These are phyloP conservation scores for Rhodamnia argentea DNA, from an alignment of 345 rosid species.

Conservation along the genomic window DNA sequence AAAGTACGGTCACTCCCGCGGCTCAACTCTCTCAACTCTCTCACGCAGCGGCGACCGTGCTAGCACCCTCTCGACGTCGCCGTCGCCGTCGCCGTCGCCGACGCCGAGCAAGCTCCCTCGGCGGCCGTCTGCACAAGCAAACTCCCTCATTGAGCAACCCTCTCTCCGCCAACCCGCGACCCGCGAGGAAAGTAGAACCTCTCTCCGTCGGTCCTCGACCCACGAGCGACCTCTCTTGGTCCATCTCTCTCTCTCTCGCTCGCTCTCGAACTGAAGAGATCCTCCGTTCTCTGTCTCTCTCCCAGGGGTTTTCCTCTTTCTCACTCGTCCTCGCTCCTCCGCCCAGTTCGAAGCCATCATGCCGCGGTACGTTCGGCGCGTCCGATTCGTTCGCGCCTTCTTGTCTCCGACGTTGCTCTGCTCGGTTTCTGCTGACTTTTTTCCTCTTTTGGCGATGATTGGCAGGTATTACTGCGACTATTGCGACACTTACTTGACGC, in stretches of 20 bases:
- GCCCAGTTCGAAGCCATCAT: neutral
- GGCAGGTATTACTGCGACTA: slow-evolving; percentile 95
- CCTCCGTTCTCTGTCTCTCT: too few relatives aligned
- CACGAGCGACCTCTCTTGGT: neutral
- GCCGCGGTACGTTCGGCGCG: neutral
- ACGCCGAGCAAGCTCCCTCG: neutral
- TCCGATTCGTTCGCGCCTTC: neutral
- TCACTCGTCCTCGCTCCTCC: too few relatives aligned
- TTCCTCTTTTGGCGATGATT: neutral
- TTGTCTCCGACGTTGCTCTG: neutral
- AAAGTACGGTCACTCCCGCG: neutral
- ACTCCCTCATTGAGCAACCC: neutral
- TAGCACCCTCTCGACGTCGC: neutral
- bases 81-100: neutral
- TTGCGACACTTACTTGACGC: slow-evolving; percentile 95
- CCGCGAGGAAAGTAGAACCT: neutral
- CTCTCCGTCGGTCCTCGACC: neutral
- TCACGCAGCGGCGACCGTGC: neutral
- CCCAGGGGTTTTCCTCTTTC: too few relatives aligned
- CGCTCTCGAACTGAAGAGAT: too few relatives aligned
- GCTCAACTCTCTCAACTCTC: neutral
- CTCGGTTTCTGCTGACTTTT: neutral
- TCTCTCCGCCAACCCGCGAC: neutral
- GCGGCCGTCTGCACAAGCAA: neutral
- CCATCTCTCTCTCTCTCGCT: too few relatives aligned